phyloP scores from a whole-genome alignment of 768 basidiomycete species.

The Suillus hirtellus region DNA sequence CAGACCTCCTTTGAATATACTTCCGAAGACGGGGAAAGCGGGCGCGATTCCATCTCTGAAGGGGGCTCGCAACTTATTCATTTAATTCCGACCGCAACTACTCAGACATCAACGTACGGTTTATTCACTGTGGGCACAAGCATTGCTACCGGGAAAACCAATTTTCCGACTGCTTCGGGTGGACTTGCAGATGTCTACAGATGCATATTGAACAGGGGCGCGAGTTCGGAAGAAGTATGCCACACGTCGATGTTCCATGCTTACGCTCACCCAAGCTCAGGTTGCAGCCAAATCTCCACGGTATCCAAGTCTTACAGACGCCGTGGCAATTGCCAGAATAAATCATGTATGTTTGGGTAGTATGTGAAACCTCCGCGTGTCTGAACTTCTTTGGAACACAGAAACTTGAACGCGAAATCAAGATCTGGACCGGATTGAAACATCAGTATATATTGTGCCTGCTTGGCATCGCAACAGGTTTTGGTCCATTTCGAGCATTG shows the following conservation, averaged over 20 bases:
- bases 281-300: slow-evolving; percentile 11
- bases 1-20: not conserved
- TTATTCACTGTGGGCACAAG: not conserved
- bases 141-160: not conserved
- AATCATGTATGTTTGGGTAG: not conserved
- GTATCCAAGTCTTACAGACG: not conserved
- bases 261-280: slow-evolving; percentile 1
- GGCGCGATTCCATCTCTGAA: not conserved
- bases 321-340: not conserved
- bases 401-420: slow-evolving; percentile 25
- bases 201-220: slow-evolving; percentile 17
- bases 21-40: not conserved
- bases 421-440: slow-evolving; percentile 21
- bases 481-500: slow-evolving; percentile 25
- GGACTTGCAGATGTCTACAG: slow-evolving; percentile 49
- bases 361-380: not conserved
- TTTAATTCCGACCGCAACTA: not conserved
- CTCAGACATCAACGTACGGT: not conserved
- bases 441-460: slow-evolving; percentile 24
- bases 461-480: slow-evolving; percentile 20
- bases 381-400: slow-evolving; percentile 10
- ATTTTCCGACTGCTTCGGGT: slow-evolving; percentile 22
- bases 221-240: not conserved
- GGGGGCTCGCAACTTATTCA: not conserved
- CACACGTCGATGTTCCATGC: not conserved